Conservation (phyloP, 78 protist species). For the Capsaspora owczarzaki region DNA sequence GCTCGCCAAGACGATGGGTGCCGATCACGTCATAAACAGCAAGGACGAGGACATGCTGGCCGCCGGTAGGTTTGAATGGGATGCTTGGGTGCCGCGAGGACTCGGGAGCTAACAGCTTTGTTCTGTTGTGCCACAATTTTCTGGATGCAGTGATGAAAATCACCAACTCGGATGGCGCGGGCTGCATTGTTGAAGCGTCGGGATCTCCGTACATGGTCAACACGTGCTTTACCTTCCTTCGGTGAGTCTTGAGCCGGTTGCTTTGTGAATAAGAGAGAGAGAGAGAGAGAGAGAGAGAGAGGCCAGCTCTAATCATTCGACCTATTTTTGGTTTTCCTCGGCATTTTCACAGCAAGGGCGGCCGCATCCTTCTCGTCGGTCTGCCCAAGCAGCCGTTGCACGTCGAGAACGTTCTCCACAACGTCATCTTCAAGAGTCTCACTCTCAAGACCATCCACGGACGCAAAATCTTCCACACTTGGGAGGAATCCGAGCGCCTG, state of each 20-base stretch:
- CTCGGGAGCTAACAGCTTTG: too few relatives aligned
- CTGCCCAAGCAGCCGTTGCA: neutral
- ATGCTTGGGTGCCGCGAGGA: too few relatives aligned
- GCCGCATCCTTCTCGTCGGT: neutral
- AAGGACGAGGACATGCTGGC: neutral
- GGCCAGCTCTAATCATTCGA: too few relatives aligned
- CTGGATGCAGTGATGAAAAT: neutral
- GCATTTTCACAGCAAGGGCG: neutral
- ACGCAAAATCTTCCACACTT: neutral
- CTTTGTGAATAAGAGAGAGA: too few relatives aligned
- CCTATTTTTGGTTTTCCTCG: too few relatives aligned
- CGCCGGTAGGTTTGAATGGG: too few relatives aligned
- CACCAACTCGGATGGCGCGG: neutral
- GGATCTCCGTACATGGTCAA: neutral
- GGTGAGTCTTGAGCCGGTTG: too few relatives aligned
- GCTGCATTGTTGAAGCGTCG: neutral
- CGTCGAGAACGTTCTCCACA: neutral
- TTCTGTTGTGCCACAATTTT: neutral
- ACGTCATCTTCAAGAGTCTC: neutral
- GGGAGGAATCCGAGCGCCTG: neutral
- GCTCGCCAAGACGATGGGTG: neutral
- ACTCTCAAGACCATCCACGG: neutral
- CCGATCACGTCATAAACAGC: neutral
- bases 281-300: too few relatives aligned
- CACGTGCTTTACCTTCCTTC: neutral